Evolutionary conservation across 2,329 filamentous ascomycete species (phyloP), one percentile per base, ranked within the genome.

Genomic region (Cladosporium colombiae): DNA sequence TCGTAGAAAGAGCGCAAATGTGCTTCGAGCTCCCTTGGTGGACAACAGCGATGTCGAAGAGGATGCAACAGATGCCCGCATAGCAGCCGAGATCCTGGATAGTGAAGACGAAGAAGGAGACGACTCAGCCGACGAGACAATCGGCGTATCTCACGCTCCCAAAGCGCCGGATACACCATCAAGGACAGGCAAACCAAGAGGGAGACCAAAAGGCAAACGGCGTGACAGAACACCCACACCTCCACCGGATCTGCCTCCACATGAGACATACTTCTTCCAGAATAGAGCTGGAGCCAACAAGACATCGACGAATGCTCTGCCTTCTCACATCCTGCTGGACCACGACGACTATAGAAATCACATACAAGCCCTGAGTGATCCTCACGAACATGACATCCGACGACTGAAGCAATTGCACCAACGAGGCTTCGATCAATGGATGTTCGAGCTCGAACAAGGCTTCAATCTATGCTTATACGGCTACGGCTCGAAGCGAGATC

Each of bases 401-500:
- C 90, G 90, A 69, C 81, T 99, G 29, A 84, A 91, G 70, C 85
- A 87, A 7, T 79, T 97, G 25, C 94, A 98, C 75, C 82, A 87
- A 53, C 87, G 90, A 67, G 92, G 91, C 0, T 98, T 97, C 76
- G 86, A 89, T 1, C 95, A 98, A 76, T 99, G 95, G 95, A 81
- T 85, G 0, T 97, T 98, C 76, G 95, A 99, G 80, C 85, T 98
- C 18, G 84, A 88, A 5, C 88, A 97, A 76, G 88, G 89, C 25
- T 98, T 97, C 81, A 93, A 91, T 73, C 82, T 98, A 61, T 97
- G 95, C 75, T 80, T 97, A 0, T 97, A 96, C 76, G 95, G 95
- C 33, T 96, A 92, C 76, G 95, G 95, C 0, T 96, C 93, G 2
- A 99, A 99, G 78, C 85, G 91, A 37, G 80, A 82, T 3, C 85